Base-by-base conservation (phyloP, 2,329 filamentous ascomycete species). In the Diplodia intermedia region DNA sequence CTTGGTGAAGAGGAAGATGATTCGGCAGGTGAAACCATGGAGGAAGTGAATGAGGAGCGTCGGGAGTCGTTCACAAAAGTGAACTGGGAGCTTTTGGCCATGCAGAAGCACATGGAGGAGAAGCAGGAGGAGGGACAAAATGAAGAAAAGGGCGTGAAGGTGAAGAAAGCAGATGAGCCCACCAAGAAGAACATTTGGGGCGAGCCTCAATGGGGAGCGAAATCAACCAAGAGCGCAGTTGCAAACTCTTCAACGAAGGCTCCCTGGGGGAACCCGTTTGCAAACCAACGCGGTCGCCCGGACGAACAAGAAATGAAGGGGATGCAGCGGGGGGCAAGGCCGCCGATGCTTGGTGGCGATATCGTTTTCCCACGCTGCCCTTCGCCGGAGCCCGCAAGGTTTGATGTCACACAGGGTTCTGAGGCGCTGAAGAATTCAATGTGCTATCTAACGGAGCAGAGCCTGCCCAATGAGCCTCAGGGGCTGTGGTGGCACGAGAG, bases 341-440 rank as follows among this genome's bases (percentile, higher is more conserved):
- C 94, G 50, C 94, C 94, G 11, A 96, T 98, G 93, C 87, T 97
- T 12, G 94, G 94, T 67, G 82, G 84, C 68, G 91, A 97, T 72
- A 86, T 98, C 66, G 83, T 85, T 31, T 97, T 97, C 77, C 91
- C 93, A 40, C 87, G 86, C 76, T 97, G 93, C 76, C 85, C 86
- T 11, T 97, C 94, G 31, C 94, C 94, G 6, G 90, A 94, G 77
- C 87, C 89, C 66, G 96, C 93, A 18, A 89, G 92, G 74, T 90
- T 96, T 74, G 93, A 97, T 75, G 89, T 91, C 0, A 90, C 91
- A 67, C 91, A 93, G 75, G 79, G 81, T 9, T 83, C 82, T 11
- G 77, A 86, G 82, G 72, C 88, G 75, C 73, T 83, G 9, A 75
- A 78, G 33, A 79, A 79, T 52, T 79, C 82, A 38, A 84, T 84